Base-by-base conservation (phyloP, 805 yeast species). In the Saccharomycopsis sp. region DNA sequence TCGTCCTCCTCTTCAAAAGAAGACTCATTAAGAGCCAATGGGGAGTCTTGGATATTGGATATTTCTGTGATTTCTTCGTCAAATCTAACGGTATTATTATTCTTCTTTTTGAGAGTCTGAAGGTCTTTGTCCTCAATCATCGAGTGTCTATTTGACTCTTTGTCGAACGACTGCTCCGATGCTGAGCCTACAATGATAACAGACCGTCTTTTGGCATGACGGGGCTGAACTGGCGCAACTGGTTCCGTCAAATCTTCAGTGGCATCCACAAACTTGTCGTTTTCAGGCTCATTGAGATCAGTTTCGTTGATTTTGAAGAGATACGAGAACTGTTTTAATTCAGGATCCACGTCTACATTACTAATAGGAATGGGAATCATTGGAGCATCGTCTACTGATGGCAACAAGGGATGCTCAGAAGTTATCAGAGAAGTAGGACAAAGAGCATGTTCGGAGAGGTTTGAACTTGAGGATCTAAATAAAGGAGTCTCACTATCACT, bases 41-140 rank as follows among this genome's bases (percentile, higher is more conserved):
- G 38, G 38, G 38, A 5, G 38, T 29, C 38, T 12, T 29, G 38
- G 22, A 44, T 44, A 17, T 44, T 44, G 19, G 49, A 44, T 17
- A 44, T 44, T 20, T 57, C 60, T 2, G 62, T 59, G 35, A 59
- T 57, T 38, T 59, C 62, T 44, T 59, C 62, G 44, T 59, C 58
- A 22, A 59, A 59, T 22, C 62, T 49, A 8, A 59, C 62, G 34
- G 60, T 59, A 22, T 53, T 54, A 41, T 50, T 54, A 5, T 25
- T 53, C 49, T 53, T 58, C 20, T n/a, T 38, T 12, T 19, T 41
- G 19, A 44, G 49, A 8, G 49, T 44, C 22, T 44, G 49, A 17
- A 44, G 49, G 22, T 44, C 49, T 12, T 17, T 44, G 22, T 44
- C 49, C 22, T 44, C 49, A 12, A 44, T 8, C 49, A 44, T 44